Percentiles rank a stretch among this genome's conserved stretches.
Evolutionary conservation across 2,329 filamentous ascomycete species (phyloP).

Genomic region (Penicillium decumbens): DNA sequence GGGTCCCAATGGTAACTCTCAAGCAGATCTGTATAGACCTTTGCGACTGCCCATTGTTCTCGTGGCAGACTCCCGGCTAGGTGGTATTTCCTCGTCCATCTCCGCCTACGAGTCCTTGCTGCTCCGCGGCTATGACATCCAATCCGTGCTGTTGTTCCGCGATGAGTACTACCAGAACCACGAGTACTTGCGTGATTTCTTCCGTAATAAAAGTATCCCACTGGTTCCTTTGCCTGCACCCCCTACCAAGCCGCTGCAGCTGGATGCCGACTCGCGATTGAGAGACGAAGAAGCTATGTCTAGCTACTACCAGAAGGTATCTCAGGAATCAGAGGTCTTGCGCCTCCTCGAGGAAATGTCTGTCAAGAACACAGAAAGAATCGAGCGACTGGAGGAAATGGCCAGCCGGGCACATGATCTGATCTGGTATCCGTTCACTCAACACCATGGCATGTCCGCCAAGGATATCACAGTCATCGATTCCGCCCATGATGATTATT

Average conservation of each 20-base stretch:
- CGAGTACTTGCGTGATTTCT: slow-evolving; percentile 64
- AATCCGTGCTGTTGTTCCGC: slow-evolving; percentile 64
- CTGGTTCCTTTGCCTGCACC: slow-evolving; percentile 57
- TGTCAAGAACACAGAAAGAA: slow-evolving; percentile 51
- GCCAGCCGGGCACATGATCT: slow-evolving; percentile 54
- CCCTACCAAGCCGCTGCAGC: slow-evolving; percentile 43
- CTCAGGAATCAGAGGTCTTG: slow-evolving; percentile 38
- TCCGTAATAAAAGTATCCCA: slow-evolving; percentile 55
- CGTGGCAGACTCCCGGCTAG: slow-evolving; percentile 68
- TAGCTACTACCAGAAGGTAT: slow-evolving; percentile 57
- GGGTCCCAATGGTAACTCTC: slow-evolving; percentile 67
- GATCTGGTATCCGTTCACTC: slow-evolving; percentile 87
- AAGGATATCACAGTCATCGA: slow-evolving; percentile 70
- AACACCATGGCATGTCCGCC: slow-evolving; percentile 61
- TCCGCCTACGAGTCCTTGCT: slow-evolving; percentile 73
- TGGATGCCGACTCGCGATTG: slow-evolving; percentile 29
- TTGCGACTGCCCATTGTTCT: slow-evolving; percentile 69
- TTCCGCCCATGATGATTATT: slow-evolving; percentile 73
- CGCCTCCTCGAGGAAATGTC: slow-evolving; percentile 52
- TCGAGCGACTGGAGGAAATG: slow-evolving; percentile 59
- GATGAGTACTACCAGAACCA: slow-evolving; percentile 64
- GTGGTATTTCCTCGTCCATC: slow-evolving; percentile 75
- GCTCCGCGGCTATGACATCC: slow-evolving; percentile 73
- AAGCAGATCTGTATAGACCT: slow-evolving; percentile 72
- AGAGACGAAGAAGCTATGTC: slow-evolving; percentile 57